phyloP scores from a whole-genome alignment of 352 stramenopile species.

The Phytophthora sp. region DNA sequence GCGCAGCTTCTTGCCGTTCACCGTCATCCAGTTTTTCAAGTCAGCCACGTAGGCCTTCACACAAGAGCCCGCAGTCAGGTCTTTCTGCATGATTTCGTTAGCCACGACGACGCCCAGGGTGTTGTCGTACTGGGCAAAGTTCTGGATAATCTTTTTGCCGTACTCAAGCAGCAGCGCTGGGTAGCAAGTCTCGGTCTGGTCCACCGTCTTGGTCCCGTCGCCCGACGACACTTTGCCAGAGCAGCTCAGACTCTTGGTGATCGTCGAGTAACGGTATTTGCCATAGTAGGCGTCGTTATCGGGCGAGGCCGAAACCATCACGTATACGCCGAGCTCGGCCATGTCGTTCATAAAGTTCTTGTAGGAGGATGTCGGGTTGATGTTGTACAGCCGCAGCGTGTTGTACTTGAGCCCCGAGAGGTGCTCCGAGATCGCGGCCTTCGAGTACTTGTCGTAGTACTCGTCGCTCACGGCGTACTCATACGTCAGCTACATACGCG shows the following conservation, averaged over 20 bases:
- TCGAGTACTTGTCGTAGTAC: constrained; percentile 88
- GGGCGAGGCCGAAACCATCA: constrained; percentile 79
- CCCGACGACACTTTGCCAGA: constrained; percentile 48
- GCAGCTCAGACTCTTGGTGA: constrained; percentile 68
- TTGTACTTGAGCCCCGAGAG: constrained; percentile 83
- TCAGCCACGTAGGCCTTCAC: constrained; percentile 86
- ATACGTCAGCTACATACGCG: constrained; percentile 71
- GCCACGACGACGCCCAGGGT: constrained; percentile 82
- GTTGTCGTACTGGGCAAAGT: constrained; percentile 91
- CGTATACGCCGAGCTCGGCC: constrained; percentile 76
- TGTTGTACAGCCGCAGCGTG: constrained; percentile 88
- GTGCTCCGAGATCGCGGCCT: constrained; percentile 66
- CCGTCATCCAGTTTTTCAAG: constrained; percentile 89
- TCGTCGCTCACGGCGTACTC: constrained; percentile 88
- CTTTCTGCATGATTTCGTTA: constrained; percentile 89
- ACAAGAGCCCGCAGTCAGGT: constrained; percentile 76
- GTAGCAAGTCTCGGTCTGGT: constrained; percentile 84
- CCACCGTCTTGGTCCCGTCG: constrained; percentile 54
- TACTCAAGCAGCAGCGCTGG: constrained; percentile 84
- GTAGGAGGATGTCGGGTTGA: constrained; percentile 86
- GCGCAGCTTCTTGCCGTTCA: constrained; percentile 85
- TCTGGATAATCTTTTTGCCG: constrained; percentile 89
- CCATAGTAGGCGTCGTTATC: constrained; percentile 87
- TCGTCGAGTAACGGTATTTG: constrained; percentile 85
- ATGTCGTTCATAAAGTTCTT: constrained; percentile 88